Conservation (phyloP, 2,329 filamentous ascomycete species). For the Colletotrichum horii region DNA sequence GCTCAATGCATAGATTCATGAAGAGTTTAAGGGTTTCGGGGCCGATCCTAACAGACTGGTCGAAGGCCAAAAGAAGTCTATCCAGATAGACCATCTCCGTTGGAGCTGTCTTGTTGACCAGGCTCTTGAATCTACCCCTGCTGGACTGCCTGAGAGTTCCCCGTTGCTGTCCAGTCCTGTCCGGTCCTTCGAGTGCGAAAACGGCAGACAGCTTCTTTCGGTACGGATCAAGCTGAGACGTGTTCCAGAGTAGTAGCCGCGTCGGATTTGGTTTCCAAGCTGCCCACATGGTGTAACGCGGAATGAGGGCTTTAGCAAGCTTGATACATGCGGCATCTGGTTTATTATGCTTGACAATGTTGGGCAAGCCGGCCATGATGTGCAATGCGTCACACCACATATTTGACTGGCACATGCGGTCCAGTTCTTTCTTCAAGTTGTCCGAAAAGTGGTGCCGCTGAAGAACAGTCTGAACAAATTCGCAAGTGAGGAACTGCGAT, state of each 20-base stretch:
- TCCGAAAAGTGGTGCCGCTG: too few relatives aligned
- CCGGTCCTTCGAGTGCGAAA: neutral
- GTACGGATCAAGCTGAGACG: neutral
- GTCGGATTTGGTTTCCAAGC: neutral
- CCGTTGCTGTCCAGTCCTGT: neutral
- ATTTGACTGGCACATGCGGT: neutral
- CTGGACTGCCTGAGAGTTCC: neutral
- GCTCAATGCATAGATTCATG: neutral
- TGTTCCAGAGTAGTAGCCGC: neutral
- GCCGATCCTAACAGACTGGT: neutral
- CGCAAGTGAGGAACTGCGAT: too few relatives aligned
- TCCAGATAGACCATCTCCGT: neutral
- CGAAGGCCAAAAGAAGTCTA: neutral
- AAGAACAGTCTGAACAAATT: too few relatives aligned
- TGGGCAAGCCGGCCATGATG: neutral
- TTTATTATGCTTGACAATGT: neutral
- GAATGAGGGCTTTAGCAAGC: neutral
- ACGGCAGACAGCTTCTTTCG: neutral
- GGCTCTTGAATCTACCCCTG: neutral
- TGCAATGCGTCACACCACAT: neutral
- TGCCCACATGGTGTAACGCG: neutral
- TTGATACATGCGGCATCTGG: neutral
- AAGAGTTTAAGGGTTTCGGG: neutral
- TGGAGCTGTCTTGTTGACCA: neutral
- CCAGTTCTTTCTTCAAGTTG: too few relatives aligned